These are phyloP conservation scores for Amesomyces nigricolor DNA, from an alignment of 2,329 filamentous ascomycete species.

Conservation along the genomic window DNA sequence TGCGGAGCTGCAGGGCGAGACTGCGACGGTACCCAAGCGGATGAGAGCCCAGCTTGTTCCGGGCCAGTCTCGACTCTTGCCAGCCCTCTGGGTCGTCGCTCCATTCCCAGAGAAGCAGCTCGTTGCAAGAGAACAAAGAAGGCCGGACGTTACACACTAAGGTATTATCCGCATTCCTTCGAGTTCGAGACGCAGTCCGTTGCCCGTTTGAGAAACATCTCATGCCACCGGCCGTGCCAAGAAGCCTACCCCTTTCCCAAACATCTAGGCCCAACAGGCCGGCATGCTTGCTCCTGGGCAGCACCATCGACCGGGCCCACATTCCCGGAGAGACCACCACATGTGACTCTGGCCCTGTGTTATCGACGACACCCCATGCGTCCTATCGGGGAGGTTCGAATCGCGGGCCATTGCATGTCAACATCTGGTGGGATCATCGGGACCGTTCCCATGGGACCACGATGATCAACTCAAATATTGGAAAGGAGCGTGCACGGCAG, in stretches of 20 bases:
- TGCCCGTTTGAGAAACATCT: background rate
- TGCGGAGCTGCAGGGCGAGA: background rate
- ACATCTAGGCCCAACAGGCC: background rate
- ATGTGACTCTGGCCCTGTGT: background rate
- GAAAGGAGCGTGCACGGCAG: background rate
- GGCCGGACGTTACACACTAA: background rate
- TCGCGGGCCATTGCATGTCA: background rate
- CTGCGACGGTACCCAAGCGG: slow-evolving; percentile 1
- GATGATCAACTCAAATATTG: background rate
- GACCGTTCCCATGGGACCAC: background rate
- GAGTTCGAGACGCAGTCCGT: background rate
- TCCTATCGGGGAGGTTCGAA: background rate
- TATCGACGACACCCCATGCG: background rate
- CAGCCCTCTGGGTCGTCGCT: background rate
- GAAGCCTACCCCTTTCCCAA: background rate
- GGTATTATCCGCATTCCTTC: background rate
- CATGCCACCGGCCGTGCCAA: background rate
- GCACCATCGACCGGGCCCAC: no score
- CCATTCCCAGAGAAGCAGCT: background rate
- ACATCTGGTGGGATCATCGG: no score
- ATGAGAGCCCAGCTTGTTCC: background rate
- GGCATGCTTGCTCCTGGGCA: background rate
- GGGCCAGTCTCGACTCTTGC: background rate
- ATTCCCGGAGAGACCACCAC: background rate
- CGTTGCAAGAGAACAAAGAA: background rate